phyloP scores from a whole-genome alignment of 1,139 yeast species.

The Nematodospora anomalae region DNA sequence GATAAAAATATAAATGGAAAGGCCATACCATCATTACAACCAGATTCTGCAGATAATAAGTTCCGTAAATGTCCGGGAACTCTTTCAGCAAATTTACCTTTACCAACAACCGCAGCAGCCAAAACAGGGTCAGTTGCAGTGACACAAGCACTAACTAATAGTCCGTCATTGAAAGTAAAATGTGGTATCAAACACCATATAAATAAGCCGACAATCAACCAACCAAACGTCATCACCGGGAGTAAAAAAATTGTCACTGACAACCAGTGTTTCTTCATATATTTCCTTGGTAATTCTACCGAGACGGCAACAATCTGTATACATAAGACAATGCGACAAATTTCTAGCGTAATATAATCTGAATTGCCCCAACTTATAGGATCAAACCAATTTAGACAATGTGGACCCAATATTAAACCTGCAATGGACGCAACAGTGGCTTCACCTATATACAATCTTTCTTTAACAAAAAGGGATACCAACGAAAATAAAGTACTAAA shows the following conservation, averaged over 20 bases:
- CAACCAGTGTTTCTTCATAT: slow-evolving; percentile 88
- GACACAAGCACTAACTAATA: slow-evolving; percentile 85
- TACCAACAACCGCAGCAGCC: slow-evolving; percentile 98
- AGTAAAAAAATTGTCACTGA: slow-evolving; percentile 75
- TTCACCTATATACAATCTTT: slow-evolving; percentile 87
- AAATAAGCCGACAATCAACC: slow-evolving; percentile 85
- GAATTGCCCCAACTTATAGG: slow-evolving; percentile 92
- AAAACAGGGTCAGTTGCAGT: slow-evolving; percentile 98
- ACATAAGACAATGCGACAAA: slow-evolving; percentile 84
- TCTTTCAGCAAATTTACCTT: slow-evolving; percentile 93
- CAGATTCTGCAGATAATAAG: slow-evolving; percentile 88
- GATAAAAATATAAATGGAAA: slow-evolving; percentile 89
- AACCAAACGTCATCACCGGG: slow-evolving; percentile 94
- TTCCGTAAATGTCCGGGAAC: slow-evolving; percentile 97
- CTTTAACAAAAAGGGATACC: slow-evolving; percentile 89
- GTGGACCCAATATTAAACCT: slow-evolving; percentile 93
- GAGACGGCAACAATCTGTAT: slow-evolving; percentile 97
- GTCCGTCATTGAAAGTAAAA: slow-evolving; percentile 72
- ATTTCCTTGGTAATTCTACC: slow-evolving; percentile 91
- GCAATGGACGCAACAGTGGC: slow-evolving; percentile 92
- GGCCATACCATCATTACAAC: slow-evolving; percentile 98
- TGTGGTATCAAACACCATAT: slow-evolving; percentile 84
- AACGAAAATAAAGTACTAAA: slow-evolving; percentile 85
- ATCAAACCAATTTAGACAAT: slow-evolving; percentile 83
- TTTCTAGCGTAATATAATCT: slow-evolving; percentile 82